A percentile compares a stretch with the other conserved stretches of the same genome.
phyloP scores from a whole-genome alignment of 805 yeast genomes.

The Schwanniomyces sp. region DNA sequence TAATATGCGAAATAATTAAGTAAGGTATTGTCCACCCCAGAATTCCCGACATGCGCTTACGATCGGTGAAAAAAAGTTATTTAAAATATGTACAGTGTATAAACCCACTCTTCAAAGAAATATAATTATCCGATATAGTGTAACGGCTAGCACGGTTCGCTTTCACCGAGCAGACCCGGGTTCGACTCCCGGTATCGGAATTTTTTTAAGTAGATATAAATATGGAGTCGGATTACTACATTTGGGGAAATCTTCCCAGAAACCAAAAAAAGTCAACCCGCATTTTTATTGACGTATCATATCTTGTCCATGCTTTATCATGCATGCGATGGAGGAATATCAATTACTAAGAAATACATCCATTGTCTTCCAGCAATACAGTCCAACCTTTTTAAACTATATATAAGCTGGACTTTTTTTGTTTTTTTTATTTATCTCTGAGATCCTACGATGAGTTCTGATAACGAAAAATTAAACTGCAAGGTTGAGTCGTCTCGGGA shows the following conservation, averaged over 20 bases:
- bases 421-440: too few species aligned
- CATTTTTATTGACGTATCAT: not conserved
- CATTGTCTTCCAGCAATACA: too few species aligned
- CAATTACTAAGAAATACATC: too few species aligned
- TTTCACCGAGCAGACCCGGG: conserved; percentile 64
- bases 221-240: too few species aligned
- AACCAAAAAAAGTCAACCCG: not conserved
- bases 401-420: too few species aligned
- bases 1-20: not conserved
- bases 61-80: too few species aligned
- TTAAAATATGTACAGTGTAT: too few species aligned
- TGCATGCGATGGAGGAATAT: too few species aligned
- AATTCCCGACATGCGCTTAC: not conserved
- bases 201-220: not conserved
- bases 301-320: too few species aligned
- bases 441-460: not conserved
- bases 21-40: not conserved
- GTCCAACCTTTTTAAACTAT: too few species aligned
- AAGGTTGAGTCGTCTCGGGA: not conserved
- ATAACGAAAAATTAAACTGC: not conserved
- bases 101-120: too few species aligned
- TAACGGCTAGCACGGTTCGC: conserved; percentile 56
- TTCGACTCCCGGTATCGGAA: conserved; percentile 87
- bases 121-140: conserved; percentile 46
- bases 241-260: too few species aligned